Conservation (phyloP, 2,329 filamentous ascomycete species). For the Botrytis cinerea region DNA sequence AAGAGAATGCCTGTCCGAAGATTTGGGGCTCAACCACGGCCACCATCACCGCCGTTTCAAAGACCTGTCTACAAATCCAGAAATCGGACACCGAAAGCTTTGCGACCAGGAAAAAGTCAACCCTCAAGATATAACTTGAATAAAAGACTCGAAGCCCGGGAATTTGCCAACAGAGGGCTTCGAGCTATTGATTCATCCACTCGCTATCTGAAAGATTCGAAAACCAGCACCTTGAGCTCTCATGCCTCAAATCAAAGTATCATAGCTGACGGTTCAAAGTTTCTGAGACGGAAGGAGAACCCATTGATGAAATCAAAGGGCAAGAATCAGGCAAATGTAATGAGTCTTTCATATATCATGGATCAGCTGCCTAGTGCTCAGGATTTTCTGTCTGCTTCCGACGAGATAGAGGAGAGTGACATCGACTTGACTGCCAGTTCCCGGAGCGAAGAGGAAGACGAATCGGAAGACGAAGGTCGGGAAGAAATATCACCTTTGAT, state of each 20-base stretch:
- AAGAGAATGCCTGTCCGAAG: neutral
- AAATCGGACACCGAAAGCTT: too few relatives aligned
- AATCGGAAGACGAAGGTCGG: neutral
- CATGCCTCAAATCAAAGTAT: neutral
- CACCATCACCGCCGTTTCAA: neutral
- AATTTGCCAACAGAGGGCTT: neutral
- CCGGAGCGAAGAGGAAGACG: neutral
- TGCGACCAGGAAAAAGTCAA: neutral
- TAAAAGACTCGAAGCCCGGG: neutral
- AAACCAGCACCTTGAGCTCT: neutral
- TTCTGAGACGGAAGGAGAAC: neutral
- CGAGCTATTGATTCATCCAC: neutral
- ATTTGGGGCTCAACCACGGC: neutral
- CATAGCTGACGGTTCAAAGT: too few relatives aligned
- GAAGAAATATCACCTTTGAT: neutral
- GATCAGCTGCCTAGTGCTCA: too few relatives aligned
- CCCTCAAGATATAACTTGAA: neutral
- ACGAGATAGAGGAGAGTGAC: neutral
- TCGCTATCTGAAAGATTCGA: too few relatives aligned
- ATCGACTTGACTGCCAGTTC: neutral
- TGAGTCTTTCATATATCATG: slow-evolving; percentile 12
- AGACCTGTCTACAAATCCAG: neutral
- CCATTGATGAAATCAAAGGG: neutral
- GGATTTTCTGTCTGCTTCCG: neutral
- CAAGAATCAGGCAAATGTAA: neutral